Percentiles rank a stretch among this genome's conserved stretches.
Evolutionary conservation across 2,329 filamentous ascomycete genomes (phyloP).

Genomic region (Cadophora luteo-olivacea): DNA sequence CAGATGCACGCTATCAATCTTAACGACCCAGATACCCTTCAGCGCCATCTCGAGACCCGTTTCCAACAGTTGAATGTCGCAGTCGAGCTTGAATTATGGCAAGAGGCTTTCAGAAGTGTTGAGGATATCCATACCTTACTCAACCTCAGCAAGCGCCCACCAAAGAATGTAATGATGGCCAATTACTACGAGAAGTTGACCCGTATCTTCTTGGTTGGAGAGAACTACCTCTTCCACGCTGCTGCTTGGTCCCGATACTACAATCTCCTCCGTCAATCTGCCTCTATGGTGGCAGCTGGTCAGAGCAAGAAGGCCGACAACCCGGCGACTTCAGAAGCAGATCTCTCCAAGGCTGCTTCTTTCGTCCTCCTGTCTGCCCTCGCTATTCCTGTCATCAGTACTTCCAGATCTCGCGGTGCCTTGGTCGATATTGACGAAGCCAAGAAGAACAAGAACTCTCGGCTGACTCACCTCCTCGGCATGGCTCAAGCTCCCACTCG

Average conservation of each 20-base stretch:
- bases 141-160: constrained; percentile 95
- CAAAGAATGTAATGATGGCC: constrained; percentile 99
- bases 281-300: constrained; percentile 80
- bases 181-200: constrained; percentile 99
- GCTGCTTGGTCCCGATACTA: constrained; percentile 98
- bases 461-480: constrained; percentile 92
- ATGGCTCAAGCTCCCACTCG: constrained; percentile 91
- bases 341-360: constrained; percentile 92
- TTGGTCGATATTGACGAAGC: constrained; percentile 97
- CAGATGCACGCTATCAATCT: constrained; percentile 99
- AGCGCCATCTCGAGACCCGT: constrained; percentile 95
- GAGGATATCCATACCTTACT: constrained; percentile 98
- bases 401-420: constrained; percentile 91
- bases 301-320: constrained; percentile 95
- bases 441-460: constrained; percentile 98
- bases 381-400: constrained; percentile 99
- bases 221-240: constrained; percentile 99
- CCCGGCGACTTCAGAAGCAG: constrained; percentile 84
- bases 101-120: constrained; percentile 98
- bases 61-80: constrained; percentile 99
- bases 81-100: constrained; percentile 97
- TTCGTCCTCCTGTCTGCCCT: constrained; percentile 95
- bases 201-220: constrained; percentile 96
- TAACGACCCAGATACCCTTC: constrained; percentile 94
- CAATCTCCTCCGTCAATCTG: constrained; percentile 91